Base-by-base conservation (phyloP, 331 rosid species). In the Dryas integrifolia region DNA sequence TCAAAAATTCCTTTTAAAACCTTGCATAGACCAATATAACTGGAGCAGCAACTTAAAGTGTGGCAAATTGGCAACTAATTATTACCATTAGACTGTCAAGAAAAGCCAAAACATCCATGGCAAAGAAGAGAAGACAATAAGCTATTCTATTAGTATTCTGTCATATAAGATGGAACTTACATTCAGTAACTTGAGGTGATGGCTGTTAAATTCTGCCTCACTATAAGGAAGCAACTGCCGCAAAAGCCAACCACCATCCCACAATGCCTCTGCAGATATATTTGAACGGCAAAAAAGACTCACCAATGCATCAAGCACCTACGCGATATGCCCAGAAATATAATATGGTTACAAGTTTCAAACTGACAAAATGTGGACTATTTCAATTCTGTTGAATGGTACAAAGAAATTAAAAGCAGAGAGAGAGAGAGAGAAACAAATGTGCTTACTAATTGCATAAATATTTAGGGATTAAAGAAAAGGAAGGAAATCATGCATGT, bases 161-260 rank as follows among this genome's bases (percentile, higher is more conserved):
- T 67, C 55, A 30, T 58, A 41, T 65, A 35, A 48, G 58, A 40
- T 16, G 10, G 7, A 53, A 75, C 96, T 83, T 82, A 92, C 98
- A 65, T 81, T 82, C 84, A 92, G 72, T 83, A 86, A 49, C 60
- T 84, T 82, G 76, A 81, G 90, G 76, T 92, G 98, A 78, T 81
- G 72, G 38, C 83, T 79, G 73, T 77, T 90, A 60, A 92, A 86
- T 67, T 92, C 96, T 61, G 89, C 87, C 73, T 86, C 92, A 5
- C 90, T 84, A 70, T 88, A 84, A 62, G 98, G 92, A 76, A 90
- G 85, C 86, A 92, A 77, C 89, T 90, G 98, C 52, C 95, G 88
- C 84, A 92, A 81, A 86, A 92, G 98, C 98, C 98, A 92, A 74
- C 96, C 98, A 11, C 96, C 98, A 60, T 90, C 92, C 98, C 98